Percentiles rank a stretch among this genome's conserved stretches.
phyloP scores from a whole-genome alignment of 192 early-diverging fungal genomes.

The Coemansia sp. region DNA sequence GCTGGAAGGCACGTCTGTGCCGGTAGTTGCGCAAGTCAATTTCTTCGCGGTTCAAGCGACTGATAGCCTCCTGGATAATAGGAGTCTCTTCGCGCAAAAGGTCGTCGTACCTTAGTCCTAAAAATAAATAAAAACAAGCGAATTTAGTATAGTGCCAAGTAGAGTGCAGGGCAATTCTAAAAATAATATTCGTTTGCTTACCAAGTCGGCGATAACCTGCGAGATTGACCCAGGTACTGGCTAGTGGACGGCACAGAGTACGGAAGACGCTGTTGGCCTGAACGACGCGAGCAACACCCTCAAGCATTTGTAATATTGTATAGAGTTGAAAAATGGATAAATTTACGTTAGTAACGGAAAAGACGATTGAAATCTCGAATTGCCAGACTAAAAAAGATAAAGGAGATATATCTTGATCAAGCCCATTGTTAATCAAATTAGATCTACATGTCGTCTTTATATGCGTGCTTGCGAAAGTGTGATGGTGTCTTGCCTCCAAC shows the following conservation, averaged over 20 bases:
- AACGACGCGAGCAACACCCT: constrained; percentile 34
- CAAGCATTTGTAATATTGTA: constrained; percentile 21
- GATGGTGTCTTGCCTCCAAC: background rate
- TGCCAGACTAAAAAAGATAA: background rate
- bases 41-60: constrained; percentile 70
- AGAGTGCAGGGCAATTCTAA: background rate
- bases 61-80: constrained; percentile 78
- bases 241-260: constrained; percentile 53
- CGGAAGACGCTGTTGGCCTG: constrained; percentile 47
- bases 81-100: constrained; percentile 82
- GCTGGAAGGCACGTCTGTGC: constrained; percentile 73
- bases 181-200: constrained; percentile 34
- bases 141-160: constrained; percentile 12
- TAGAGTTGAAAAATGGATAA: background rate
- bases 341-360: background rate
- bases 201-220: constrained; percentile 72
- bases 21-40: constrained; percentile 76
- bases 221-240: constrained; percentile 65
- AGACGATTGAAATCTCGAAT: background rate
- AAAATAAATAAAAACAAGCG: background rate
- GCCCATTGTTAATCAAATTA: background rate
- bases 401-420: background rate
- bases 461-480: background rate
- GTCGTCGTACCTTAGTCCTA: constrained; percentile 89
- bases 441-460: background rate